A percentile compares a stretch with the other conserved stretches of the same genome.
Evolutionary conservation across 129 eudicot species (phyloP).

Genomic region (Chrysanthemum lavandulifolium): DNA sequence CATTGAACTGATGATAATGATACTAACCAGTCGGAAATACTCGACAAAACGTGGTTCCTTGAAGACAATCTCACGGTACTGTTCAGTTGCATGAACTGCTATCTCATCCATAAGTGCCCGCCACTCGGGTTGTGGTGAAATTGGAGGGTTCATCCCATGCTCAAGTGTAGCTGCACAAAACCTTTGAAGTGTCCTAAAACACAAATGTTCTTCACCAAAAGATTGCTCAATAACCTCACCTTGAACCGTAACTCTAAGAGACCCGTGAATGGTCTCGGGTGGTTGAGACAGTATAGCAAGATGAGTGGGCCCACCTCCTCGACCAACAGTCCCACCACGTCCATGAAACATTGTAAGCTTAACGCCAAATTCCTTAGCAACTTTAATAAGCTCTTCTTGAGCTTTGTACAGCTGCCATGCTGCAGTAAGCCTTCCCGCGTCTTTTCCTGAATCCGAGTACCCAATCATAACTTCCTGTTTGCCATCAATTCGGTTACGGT

Average conservation of each 20-base stretch:
- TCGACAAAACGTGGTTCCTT: conserved; percentile 96
- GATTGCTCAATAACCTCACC: conserved; percentile 99
- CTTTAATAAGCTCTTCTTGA: conserved; percentile 92
- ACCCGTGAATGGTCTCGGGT: conserved; percentile 89
- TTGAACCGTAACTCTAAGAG: conserved; percentile 95
- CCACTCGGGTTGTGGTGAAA: conserved; percentile 94
- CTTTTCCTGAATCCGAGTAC: conserved; percentile 96
- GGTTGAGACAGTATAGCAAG: conserved; percentile 98
- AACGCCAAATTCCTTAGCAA: conserved; percentile 75
- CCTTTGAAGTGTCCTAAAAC: conserved; percentile 92
- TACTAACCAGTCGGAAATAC: conserved; percentile 95
- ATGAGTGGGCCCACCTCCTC: conserved; percentile 99
- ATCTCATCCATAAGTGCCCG: conserved; percentile 92
- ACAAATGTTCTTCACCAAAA: conserved; percentile 94
- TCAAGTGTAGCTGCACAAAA: conserved; percentile 95
- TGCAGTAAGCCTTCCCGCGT: conserved; percentile 94
- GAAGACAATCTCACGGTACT: conserved; percentile 85
- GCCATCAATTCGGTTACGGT: conserved; percentile 76
- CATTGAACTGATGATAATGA: background rate
- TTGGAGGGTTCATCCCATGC: conserved; percentile 95
- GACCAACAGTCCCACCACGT: conserved; percentile 97
- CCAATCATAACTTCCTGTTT: conserved; percentile 99
- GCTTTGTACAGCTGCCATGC: conserved; percentile 98
- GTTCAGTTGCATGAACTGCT: conserved; percentile 80
- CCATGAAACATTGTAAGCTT: conserved; percentile 99